Evolutionary conservation across 1,284 basidiomycete species (phyloP), one percentile per base, ranked within the genome.

Genomic region (Lentinula novae-zelandiae): DNA sequence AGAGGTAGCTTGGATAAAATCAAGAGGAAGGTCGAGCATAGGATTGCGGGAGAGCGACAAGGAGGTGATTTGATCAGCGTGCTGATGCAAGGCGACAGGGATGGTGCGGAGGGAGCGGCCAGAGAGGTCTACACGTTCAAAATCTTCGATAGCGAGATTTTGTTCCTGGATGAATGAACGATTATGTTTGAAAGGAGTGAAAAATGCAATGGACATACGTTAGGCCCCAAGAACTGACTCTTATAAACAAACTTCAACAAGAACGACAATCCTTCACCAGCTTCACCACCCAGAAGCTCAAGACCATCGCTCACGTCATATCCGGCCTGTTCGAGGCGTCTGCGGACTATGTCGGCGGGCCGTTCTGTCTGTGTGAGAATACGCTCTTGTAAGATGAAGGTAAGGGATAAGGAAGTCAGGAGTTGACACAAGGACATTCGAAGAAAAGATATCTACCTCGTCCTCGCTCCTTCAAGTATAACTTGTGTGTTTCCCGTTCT

Each of bases 31-130:
- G 72, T 99, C 96, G 58, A 96, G 85, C 84, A 97, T 95, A 1
- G 96, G 95, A 71, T 99, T 99, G 62, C 92, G 87, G 2, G 95
- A 96, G 7, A 99, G 83, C 67, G 95, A 94, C 62, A 99, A 87
- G 56, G 84, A 89, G 67, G 93, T 81, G 69, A 99, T 95, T 55
- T 86, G 86, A 67, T 93, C 87, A 2, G 96, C 95, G 66, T 95
- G 89, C 62, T 87, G 82, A 73, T 99, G 95, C 4, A 98, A 81
- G 64, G 90, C 82, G 67, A 97, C 90, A 1, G 97, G 97, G 52
- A 99, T 92, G 31, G 95, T 93, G 63, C 93, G 90, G 13, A 99
- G 79, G 67, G 93, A 87, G 58, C 89, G 84, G 1, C 88, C 90
- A 0, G 89, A 88, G 49, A 99, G 83, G 71, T 98, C 94, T 64